Percentiles rank a stretch among this genome's conserved stretches.
Conservation (phyloP, 2,329 filamentous ascomycete species). For the Neophaeococcomyces mojaviensis region DNA sequence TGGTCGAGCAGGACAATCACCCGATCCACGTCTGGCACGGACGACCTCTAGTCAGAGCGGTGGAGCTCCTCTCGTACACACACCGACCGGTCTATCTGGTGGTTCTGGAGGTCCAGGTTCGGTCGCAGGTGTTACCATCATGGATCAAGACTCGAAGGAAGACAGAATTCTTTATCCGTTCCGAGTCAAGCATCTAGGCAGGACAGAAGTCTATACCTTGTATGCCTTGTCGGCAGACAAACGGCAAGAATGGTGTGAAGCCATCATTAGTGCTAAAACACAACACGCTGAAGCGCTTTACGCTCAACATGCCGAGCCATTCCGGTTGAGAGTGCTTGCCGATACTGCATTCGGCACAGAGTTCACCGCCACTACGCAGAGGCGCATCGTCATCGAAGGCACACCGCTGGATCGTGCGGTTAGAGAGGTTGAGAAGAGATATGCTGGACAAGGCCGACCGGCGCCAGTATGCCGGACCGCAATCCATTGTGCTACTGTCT, state of each 20-base stretch:
- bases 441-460: constrained; percentile 55
- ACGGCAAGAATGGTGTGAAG: constrained; percentile 82
- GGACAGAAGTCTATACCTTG: constrained; percentile 76
- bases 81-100: constrained; percentile 55
- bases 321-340: constrained; percentile 82
- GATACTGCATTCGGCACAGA: constrained; percentile 88
- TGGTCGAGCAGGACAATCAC: constrained; percentile 31
- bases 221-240: constrained; percentile 71
- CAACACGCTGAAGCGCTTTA: constrained; percentile 81
- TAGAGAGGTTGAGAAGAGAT: constrained; percentile 72
- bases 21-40: constrained; percentile 44
- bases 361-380: constrained; percentile 34
- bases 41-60: constrained; percentile 47
- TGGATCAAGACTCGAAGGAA: constrained; percentile 54
- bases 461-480: constrained; percentile 75
- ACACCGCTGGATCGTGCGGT: constrained; percentile 90
- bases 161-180: constrained; percentile 88
- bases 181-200: constrained; percentile 88
- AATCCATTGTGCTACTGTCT: constrained; percentile 90
- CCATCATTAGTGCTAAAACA: constrained; percentile 91
- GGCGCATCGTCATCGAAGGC: constrained; percentile 69
- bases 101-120: constrained; percentile 32
- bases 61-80: constrained; percentile 52
- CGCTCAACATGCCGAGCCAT: constrained; percentile 91
- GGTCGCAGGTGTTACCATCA: constrained; percentile 39